phyloP scores from a whole-genome alignment of 1,284 basidiomycete genomes.

The Ustilago bromivora region DNA sequence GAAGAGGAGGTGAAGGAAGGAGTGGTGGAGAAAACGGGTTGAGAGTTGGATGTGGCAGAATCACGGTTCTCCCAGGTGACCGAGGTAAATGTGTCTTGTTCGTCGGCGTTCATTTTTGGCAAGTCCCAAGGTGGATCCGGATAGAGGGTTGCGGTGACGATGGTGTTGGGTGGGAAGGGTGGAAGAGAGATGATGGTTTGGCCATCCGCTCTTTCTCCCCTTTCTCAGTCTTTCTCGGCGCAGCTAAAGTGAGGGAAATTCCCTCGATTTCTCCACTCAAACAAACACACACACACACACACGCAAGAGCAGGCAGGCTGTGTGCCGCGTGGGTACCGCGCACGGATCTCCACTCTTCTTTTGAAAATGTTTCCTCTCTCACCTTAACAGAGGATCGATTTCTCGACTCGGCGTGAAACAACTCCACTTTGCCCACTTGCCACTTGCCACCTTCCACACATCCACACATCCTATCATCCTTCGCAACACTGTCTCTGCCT shows the following conservation, averaged over 20 bases:
- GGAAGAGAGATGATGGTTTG: not conserved
- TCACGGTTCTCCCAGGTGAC: conserved; percentile 62
- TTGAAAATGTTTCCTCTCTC: too few relatives aligned
- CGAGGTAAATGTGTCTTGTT: conserved; percentile 63
- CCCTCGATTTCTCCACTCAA: not conserved
- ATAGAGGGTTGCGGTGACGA: not conserved
- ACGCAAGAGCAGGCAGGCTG: not conserved
- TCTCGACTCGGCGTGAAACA: too few relatives aligned
- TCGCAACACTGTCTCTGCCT: too few relatives aligned
- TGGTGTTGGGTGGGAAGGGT: not conserved
- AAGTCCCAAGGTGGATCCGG: not conserved
- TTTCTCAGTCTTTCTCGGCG: too few relatives aligned
- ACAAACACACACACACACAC: too few relatives aligned
- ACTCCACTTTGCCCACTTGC: too few relatives aligned
- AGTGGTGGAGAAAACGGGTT: conserved; percentile 35
- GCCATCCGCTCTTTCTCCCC: not conserved
- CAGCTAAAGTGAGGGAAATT: not conserved
- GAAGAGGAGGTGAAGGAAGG: conserved; percentile 15
- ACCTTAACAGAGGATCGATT: too few relatives aligned
- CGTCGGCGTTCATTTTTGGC: conserved; percentile 50
- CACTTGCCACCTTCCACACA: too few relatives aligned
- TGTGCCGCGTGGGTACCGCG: conserved; percentile 18
- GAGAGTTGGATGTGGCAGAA: conserved; percentile 31
- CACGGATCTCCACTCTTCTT: conserved; percentile 19
- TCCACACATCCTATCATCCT: too few relatives aligned